Evolutionary conservation across 495 filamentous ascomycete species (phyloP), one percentile per base, ranked within the genome.

Genomic region (Tuber borchii): DNA sequence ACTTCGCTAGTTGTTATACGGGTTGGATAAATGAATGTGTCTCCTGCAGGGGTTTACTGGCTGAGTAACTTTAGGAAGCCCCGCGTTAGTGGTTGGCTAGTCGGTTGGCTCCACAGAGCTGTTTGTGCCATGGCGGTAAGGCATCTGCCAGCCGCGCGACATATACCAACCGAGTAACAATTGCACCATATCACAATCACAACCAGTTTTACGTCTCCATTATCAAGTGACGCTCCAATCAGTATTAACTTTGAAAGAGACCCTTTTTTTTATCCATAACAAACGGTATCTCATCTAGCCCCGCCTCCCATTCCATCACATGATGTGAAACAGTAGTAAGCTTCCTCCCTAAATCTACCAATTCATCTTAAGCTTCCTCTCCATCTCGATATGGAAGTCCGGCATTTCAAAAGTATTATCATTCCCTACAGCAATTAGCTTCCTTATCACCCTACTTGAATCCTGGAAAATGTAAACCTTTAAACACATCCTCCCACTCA

Each of bases 401-500:
- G 91, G 89, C 22, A 88, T 84, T 75, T 89, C 88, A 76, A 90
- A 89, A 86, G 84, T 88, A 85, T 88, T 92, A 86, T 93, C 85
- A 2, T 74, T 79, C 39, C 74, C 79, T 81, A 26, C 46, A 39
- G 51, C 72, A 83, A 83, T 79, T 82, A 86, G 86, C 85, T 37
- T 82, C 42, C 31, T 34, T 56, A 31, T 16, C 42, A 68, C 48
- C 43, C 43, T 26, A 10, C 51, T 12, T 2, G 7, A 26, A 12
- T 9, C 51, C 3, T 61, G 22, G 51, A 61, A 61, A 61, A 31
- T 45, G 69, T 40, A n/a, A 73, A 80, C 90, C 90, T 20, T 84
- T 89, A 84, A 90, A 99, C 37, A 99, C 90, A 88, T 97, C 94
- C 89, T 97, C 94, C 94, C 94, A 97, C 16, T 86, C 88, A 83